A percentile compares a stretch with the other conserved stretches of the same genome.
Conservation (phyloP, 371 early-diverging fungal genomes). For the Amoeboradix gromovi region DNA sequence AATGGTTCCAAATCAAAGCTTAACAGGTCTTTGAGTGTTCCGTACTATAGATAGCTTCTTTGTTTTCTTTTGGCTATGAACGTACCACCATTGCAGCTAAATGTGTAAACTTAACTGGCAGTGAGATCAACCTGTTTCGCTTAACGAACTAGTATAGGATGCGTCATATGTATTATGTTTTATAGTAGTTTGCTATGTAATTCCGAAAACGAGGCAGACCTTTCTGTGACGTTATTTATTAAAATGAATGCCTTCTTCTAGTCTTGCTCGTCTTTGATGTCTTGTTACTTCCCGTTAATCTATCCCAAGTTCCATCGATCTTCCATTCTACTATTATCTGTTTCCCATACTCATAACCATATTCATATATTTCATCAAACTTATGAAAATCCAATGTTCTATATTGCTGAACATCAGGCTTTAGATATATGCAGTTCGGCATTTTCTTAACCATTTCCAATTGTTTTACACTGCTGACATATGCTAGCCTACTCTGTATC, state of each 20-base stretch:
- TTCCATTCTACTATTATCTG: conserved; percentile 54
- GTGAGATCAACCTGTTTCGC: too few relatives aligned
- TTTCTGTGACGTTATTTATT: too few relatives aligned
- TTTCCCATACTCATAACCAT: conserved; percentile 67
- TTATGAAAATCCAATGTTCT: conserved; percentile 78
- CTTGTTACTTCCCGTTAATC: neutral
- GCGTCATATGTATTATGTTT: too few relatives aligned
- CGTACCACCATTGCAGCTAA: too few relatives aligned
- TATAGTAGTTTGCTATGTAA: too few relatives aligned
- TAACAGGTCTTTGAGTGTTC: too few relatives aligned
- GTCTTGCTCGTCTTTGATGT: neutral
- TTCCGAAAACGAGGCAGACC: too few relatives aligned
- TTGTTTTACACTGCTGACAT: conserved; percentile 63
- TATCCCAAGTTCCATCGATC: conserved; percentile 28
- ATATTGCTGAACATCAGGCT: conserved; percentile 58
- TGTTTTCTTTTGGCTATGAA: too few relatives aligned
- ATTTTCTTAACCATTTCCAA: conserved; percentile 61
- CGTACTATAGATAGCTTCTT: too few relatives aligned
- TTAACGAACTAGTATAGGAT: too few relatives aligned
- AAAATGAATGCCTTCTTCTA: neutral
- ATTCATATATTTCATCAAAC: conserved; percentile 61
- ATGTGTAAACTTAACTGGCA: too few relatives aligned
- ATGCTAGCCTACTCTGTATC: conserved; percentile 84
- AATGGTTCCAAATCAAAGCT: too few relatives aligned
- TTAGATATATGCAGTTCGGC: conserved; percentile 55